Evolutionary conservation across 345 rosid species (phyloP), one percentile per base, ranked within the genome.

Genomic region (Eucalyptus pauciflora): DNA sequence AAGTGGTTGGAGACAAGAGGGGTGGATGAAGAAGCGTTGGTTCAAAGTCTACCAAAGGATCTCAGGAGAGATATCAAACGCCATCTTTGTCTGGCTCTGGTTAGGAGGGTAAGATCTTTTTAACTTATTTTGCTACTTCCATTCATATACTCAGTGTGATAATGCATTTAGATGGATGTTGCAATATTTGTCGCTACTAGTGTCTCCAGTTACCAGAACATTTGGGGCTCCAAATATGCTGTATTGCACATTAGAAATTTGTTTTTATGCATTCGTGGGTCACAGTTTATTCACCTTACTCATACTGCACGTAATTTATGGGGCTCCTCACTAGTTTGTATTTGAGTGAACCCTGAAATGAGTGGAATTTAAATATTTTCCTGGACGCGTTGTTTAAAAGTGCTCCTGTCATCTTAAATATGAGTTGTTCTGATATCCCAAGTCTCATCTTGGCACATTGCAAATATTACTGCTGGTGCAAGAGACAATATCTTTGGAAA

Each of bases 1-100:
- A 97, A 96, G 90, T 97, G 99, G 99, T 90, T 96, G 93, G 99
- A 94, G 93, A 97, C 99, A 37, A 96, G 98, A 1, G 99, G 99
- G 88, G 99, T 97, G 49, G 98, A 97, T 90, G 99, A 97, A 92
- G 97, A 96, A 92, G 91, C 89, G 64, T 88, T 97, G 91, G 99
- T 97, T 89, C 99, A 96, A 91, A 95, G 94, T 91, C 95, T 97
- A 27, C 99, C 99, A 27, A 96, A 96, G 94, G 99, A 97, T 92
- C 96, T 96, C 62, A 96, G 99, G 88, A 94, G 98, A 91, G 99
- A 97, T 91, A 97, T 97, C 91, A 97, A 96, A 92, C 93, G 99
- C 8, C 99, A 97, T 90, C 99, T 97, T 76, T 97, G 99, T 91
- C 89, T 97, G 67, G 99, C 98, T 89, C 93, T 97, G 90, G 99